phyloP scores from a whole-genome alignment of 2,329 filamentous ascomycete genomes.

The Trichophyton verrucosum region DNA sequence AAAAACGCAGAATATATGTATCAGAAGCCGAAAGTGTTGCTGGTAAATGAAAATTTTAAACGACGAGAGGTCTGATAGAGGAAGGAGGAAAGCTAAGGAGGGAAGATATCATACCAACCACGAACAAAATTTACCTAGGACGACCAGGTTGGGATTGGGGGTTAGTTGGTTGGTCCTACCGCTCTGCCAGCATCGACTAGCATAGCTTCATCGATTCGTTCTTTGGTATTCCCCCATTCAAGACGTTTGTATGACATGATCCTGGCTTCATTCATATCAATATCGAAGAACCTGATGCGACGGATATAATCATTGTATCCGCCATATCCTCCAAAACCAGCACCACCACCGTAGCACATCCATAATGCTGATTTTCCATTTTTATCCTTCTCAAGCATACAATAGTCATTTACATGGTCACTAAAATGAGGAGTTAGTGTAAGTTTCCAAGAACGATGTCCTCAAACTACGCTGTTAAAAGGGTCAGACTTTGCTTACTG shows the following conservation, averaged over 20 bases:
- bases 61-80: neutral
- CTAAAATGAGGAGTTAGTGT: conserved; percentile 27
- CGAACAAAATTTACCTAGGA: neutral
- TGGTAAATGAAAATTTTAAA: neutral
- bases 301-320: conserved; percentile 79
- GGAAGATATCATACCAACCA: neutral
- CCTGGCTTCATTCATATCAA: conserved; percentile 80
- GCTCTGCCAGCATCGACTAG: conserved; percentile 49
- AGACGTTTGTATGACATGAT: conserved; percentile 88
- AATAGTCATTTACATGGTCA: conserved; percentile 96
- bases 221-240: conserved; percentile 49
- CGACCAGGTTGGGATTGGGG: neutral
- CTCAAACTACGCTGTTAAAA: neutral
- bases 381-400: conserved; percentile 52
- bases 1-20: neutral
- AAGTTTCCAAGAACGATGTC: neutral
- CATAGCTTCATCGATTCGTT: conserved; percentile 47
- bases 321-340: conserved; percentile 88
- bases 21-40: neutral
- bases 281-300: conserved; percentile 75
- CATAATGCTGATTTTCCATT: conserved; percentile 59
- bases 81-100: neutral
- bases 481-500: conserved; percentile 48
- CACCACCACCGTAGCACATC: conserved; percentile 96
- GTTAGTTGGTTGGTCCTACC: conserved; percentile 19